phyloP scores from a whole-genome alignment of 2,329 filamentous ascomycete species.

The Apiospora malaysiana region DNA sequence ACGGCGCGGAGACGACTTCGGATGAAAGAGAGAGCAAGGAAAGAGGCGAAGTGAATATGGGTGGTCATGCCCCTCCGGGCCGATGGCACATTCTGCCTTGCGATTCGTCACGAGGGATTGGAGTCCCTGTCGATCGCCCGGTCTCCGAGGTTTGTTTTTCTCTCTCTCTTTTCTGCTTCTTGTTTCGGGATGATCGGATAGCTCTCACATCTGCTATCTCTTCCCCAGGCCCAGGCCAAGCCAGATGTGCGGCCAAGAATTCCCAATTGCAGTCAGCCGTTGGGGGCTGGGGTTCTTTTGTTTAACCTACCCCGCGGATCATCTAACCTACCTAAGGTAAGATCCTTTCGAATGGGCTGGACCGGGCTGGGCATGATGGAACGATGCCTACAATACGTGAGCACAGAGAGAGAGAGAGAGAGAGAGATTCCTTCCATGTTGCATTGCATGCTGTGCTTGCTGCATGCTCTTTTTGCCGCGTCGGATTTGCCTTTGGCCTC shows the following conservation, averaged over 20 bases:
- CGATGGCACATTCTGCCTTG: neutral
- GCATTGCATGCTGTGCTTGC: neutral
- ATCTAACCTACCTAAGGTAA: neutral
- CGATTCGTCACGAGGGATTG: neutral
- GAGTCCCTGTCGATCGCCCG: conserved; percentile 12
- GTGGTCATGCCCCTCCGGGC: neutral
- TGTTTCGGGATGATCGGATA: neutral
- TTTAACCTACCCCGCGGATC: conserved; percentile 14
- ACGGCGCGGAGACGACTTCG: conserved; percentile 12
- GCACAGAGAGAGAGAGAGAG: no score
- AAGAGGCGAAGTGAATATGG: neutral
- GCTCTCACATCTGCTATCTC: neutral
- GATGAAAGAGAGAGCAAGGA: neutral
- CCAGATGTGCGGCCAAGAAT: neutral
- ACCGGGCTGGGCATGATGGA: neutral
- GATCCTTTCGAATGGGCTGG: neutral
- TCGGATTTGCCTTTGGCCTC: neutral
- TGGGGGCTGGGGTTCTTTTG: neutral
- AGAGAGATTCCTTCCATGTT: neutral
- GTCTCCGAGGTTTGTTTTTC: neutral
- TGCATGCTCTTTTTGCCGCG: neutral
- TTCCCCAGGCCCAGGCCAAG: neutral
- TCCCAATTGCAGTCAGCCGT: neutral
- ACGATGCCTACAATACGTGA: neutral
- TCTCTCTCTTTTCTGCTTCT: neutral